Evolutionary conservation across 441 rosid species (phyloP), one percentile per base, ranked within the genome.

Genomic region (Omphalea diandra): DNA sequence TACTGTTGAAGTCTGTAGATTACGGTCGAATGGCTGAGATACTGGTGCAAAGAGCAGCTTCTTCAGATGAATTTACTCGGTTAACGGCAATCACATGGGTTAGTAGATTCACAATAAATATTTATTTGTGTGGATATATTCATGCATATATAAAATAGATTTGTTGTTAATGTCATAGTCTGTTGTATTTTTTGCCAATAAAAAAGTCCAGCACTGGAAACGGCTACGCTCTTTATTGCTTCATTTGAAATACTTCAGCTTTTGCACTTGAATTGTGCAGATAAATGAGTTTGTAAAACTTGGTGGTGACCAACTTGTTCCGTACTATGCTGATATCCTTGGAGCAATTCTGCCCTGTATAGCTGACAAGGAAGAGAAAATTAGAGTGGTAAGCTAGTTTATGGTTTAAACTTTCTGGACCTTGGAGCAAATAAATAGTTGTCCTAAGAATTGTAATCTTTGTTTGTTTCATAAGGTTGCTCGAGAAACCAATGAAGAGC

Each of bases 21-120:
- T 96, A 96, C 86, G 97, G 98, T 82, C 98, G 99, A 75, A 96
- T 96, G 99, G 98, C 99, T 76, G 98, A 96, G 84, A 96, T 96
- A 80, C 79, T 96, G 87, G 98, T 96, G 82, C 93, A 83, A 79
- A 90, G 99, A 81, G 98, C 98, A 65, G 85, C 89, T 79, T 87
- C 98, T 82, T 72, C 86, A 40, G 99, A 96, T 88, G 98, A 94
- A 78, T 96, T 96, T 72, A 96, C 99, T 65, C 91, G 99, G 65
- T 81, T 94, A 82, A 96, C 99, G 20, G 98, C 98, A 26, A 86
- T 96, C 72, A 96, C 99, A 17, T 96, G 99, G 98, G 99, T 96
- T 82, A 81, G 87, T 74, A 24, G 67, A 54, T 35, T 35, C 20
- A 12, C 10, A 36, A 10, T 9, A 20, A 35, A 22, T 36, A 33